phyloP scores from a whole-genome alignment of 805 yeast species.

The Cyberlindnera nakhonratchasimensis region DNA sequence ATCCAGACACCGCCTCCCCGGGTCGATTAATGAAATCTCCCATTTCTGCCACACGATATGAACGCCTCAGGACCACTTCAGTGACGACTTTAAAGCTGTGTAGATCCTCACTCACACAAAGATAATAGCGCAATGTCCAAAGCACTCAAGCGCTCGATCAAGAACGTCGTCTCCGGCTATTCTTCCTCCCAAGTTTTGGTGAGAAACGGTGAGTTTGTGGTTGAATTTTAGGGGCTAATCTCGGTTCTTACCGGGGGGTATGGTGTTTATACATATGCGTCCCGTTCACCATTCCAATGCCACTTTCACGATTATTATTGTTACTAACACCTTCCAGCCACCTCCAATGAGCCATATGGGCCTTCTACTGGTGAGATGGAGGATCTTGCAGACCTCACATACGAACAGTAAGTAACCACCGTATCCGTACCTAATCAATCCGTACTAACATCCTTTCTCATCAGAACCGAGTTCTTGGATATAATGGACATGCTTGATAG shows the following conservation, averaged over 20 bases:
- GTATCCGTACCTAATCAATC: no score
- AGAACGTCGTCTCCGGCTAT: conserved; percentile 77
- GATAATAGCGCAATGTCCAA: conserved; percentile 53
- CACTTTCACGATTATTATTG: no score
- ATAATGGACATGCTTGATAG: conserved; percentile 93
- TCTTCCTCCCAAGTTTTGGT: conserved; percentile 81
- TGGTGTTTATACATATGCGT: no score
- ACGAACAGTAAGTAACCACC: conserved; percentile 44
- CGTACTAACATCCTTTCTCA: conserved; percentile 2
- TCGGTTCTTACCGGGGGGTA: not conserved
- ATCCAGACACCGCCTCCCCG: not conserved
- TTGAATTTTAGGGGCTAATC: not conserved
- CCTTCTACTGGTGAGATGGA: conserved; percentile 83
- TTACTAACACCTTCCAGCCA: conserved; percentile 43
- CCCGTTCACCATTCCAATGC: not conserved
- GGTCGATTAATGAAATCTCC: conserved; percentile 1
- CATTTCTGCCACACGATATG: no score
- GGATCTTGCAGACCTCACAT: conserved; percentile 73
- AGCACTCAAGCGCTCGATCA: conserved; percentile 74
- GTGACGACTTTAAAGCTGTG: no score
- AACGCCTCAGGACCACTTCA: no score
- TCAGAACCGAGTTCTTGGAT: conserved; percentile 71
- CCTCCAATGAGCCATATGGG: conserved; percentile 82
- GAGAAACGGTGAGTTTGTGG: conserved; percentile 48
- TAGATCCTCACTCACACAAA: no score